Evolutionary conservation across 352 stramenopile species (phyloP).

Genomic region (Globisporangium megalacanthum): DNA sequence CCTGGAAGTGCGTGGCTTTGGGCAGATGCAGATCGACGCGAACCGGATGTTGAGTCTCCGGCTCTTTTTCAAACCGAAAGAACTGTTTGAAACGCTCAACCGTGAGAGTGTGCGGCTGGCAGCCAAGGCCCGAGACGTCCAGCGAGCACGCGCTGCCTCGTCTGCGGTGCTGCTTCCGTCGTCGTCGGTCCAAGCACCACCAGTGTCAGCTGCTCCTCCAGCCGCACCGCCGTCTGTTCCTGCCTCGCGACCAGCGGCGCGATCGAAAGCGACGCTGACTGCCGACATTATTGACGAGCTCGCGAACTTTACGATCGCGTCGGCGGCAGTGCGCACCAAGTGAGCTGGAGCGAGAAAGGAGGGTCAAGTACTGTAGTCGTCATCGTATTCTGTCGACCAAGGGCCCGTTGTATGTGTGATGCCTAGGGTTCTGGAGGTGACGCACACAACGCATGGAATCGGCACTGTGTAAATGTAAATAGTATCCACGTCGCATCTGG

Average conservation of each 20-base stretch:
- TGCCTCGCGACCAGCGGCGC: neutral
- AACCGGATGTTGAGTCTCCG: conserved; percentile 43
- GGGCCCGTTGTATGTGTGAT: neutral
- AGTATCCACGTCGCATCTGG: no score
- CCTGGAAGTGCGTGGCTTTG: conserved; percentile 58
- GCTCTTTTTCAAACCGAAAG: conserved; percentile 60
- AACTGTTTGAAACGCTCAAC: conserved; percentile 45
- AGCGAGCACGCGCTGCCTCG: neutral
- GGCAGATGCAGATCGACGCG: conserved; percentile 15
- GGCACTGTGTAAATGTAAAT: no score
- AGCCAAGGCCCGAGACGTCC: conserved; percentile 7
- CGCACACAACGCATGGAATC: no score
- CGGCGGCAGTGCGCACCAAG: neutral
- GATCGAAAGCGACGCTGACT: neutral
- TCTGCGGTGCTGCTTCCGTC: neutral
- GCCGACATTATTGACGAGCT: conserved; percentile 33
- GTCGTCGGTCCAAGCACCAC: neutral
- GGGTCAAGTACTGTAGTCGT: neutral
- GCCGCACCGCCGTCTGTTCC: neutral
- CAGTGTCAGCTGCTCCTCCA: neutral
- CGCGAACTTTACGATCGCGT: conserved; percentile 34
- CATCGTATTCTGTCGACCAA: neutral
- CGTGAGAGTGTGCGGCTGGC: conserved; percentile 20
- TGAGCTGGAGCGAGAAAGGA: neutral
- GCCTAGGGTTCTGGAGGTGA: neutral